A percentile compares a stretch with the other conserved stretches of the same genome.
phyloP scores from a whole-genome alignment of 495 filamentous ascomycete genomes.

The Penicillium lagena region DNA sequence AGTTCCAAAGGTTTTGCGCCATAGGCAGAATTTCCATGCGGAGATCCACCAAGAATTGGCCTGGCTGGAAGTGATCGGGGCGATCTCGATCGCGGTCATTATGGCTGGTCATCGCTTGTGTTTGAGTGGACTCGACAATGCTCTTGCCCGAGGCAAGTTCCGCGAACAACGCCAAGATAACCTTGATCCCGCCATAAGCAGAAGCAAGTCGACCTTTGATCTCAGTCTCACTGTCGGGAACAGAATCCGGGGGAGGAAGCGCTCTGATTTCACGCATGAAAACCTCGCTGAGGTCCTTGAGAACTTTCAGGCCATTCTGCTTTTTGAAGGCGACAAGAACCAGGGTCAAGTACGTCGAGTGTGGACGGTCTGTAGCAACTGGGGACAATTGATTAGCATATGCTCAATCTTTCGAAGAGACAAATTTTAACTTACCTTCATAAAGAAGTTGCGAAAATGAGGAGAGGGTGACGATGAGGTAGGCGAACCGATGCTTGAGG shows the following conservation, averaged over 20 bases:
- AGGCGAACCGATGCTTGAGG: slow-evolving; percentile 54
- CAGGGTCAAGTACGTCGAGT: slow-evolving; percentile 65
- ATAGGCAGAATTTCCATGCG: slow-evolving; percentile 77
- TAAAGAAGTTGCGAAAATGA: slow-evolving; percentile 72
- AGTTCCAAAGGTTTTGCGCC: slow-evolving; percentile 75
- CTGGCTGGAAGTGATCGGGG: slow-evolving; percentile 60
- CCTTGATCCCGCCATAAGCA: slow-evolving; percentile 65
- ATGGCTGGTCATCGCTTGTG: slow-evolving; percentile 51
- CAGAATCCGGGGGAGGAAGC: slow-evolving; percentile 27
- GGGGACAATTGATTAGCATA: slow-evolving; percentile 6
- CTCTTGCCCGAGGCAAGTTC: slow-evolving; percentile 70
- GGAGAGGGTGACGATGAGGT: slow-evolving; percentile 74
- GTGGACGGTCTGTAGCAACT: slow-evolving; percentile 50
- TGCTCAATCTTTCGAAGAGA: too few relatives aligned
- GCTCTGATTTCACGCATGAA: slow-evolving; percentile 63
- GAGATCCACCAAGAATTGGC: slow-evolving; percentile 83
- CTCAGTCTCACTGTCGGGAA: slow-evolving; percentile 36
- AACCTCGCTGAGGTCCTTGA: slow-evolving; percentile 67
- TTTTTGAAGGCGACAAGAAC: slow-evolving; percentile 84
- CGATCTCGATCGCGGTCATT: slow-evolving; percentile 50
- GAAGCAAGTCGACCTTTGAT: slow-evolving; percentile 44
- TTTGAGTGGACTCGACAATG: slow-evolving; percentile 66
- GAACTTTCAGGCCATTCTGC: slow-evolving; percentile 61
- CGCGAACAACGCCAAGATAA: slow-evolving; percentile 76
- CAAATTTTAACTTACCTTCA: slow-evolving; percentile 43